These are phyloP conservation scores for Corylus avellana DNA, from an alignment of 306 rosid species.

Conservation along the genomic window DNA sequence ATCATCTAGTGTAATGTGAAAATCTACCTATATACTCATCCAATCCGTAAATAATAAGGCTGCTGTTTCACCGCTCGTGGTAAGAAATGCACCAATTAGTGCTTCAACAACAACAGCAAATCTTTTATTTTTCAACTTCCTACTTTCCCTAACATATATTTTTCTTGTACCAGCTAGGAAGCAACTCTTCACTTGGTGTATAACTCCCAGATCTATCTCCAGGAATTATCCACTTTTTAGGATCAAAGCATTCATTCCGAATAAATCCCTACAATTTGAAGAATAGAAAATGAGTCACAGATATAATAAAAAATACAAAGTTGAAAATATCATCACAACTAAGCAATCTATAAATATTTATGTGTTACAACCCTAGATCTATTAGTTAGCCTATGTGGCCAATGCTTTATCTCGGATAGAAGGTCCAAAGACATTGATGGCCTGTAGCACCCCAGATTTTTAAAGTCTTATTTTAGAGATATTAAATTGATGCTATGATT, in stretches of 20 bases:
- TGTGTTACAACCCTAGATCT: no score
- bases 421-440: no score
- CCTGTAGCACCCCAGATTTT: no score
- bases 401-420: no score
- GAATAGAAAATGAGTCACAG: background rate
- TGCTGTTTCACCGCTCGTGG: slow-evolving; percentile 67
- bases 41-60: slow-evolving; percentile 67
- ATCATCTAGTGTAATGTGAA: slow-evolving; percentile 38
- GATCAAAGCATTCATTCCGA: slow-evolving; percentile 60
- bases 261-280: slow-evolving; percentile 73
- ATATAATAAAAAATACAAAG: background rate
- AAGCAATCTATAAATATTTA: no score
- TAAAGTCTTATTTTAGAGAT: no score
- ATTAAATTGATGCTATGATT: no score
- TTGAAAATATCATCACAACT: background rate
- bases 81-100: slow-evolving; percentile 79
- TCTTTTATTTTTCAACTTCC: slow-evolving; percentile 54
- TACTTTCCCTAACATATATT: slow-evolving; percentile 36
- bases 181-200: slow-evolving; percentile 37
- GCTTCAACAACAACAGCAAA: slow-evolving; percentile 93
- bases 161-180: slow-evolving; percentile 14
- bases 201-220: slow-evolving; percentile 40
- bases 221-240: slow-evolving; percentile 65
- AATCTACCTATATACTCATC: slow-evolving; percentile 67
- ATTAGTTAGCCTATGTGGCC: no score